A percentile compares a stretch with the other conserved stretches of the same genome.
phyloP scores from a whole-genome alignment of 108 stramenopile species.

The Ochromonas danica region DNA sequence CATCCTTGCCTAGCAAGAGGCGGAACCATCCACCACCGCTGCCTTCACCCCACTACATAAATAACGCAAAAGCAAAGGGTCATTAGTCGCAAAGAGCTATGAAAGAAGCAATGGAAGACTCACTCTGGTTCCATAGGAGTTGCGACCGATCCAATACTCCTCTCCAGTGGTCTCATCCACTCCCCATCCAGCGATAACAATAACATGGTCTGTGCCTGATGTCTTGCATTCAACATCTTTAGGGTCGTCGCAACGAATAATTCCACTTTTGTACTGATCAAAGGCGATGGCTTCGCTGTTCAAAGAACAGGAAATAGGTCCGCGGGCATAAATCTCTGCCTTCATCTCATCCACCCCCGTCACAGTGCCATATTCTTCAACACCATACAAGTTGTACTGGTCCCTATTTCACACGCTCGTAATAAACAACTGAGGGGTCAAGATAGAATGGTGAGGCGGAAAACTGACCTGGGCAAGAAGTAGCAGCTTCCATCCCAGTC shows the following conservation, averaged over 20 bases:
- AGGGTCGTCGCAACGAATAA: slow-evolving; percentile 57
- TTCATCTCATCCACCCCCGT: slow-evolving; percentile 59
- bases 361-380: slow-evolving; percentile 81
- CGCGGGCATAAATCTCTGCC: slow-evolving; percentile 84
- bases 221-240: slow-evolving; percentile 22
- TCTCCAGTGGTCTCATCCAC: slow-evolving; percentile 64
- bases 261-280: slow-evolving; percentile 72
- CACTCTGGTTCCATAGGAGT: slow-evolving; percentile 61
- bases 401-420: neutral
- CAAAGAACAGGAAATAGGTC: slow-evolving; percentile 80
- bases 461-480: neutral
- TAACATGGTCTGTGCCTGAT: slow-evolving; percentile 69
- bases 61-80: neutral
- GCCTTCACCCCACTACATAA: slow-evolving; percentile 38
- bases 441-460: too few species aligned
- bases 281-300: slow-evolving; percentile 67
- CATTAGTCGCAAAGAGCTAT: neutral
- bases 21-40: slow-evolving; percentile 34
- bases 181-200: slow-evolving; percentile 86
- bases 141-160: slow-evolving; percentile 81
- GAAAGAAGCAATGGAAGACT: neutral
- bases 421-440: too few species aligned
- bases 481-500: slow-evolving; percentile 16
- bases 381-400: slow-evolving; percentile 36
- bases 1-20: neutral